phyloP scores from a whole-genome alignment of 2,329 filamentous ascomycete genomes.

The Aspergillus sp. region DNA sequence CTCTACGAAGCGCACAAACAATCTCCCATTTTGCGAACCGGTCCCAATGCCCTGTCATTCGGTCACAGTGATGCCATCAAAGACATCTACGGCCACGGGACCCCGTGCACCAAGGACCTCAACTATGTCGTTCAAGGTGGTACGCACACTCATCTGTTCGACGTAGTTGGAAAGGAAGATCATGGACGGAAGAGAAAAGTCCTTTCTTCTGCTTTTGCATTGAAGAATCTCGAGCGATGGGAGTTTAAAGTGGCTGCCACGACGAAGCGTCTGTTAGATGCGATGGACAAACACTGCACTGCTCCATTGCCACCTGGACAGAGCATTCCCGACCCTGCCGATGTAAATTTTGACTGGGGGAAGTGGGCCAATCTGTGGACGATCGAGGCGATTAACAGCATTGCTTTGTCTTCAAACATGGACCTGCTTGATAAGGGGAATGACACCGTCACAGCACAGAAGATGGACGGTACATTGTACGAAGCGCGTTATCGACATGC shows the following conservation, averaged over 20 bases:
- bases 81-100: slow-evolving; percentile 37
- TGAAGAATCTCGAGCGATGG: slow-evolving; percentile 38
- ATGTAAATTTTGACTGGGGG: slow-evolving; percentile 46
- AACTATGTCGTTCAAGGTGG: slow-evolving; percentile 26
- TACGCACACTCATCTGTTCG: slow-evolving; percentile 29
- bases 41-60: slow-evolving; percentile 16
- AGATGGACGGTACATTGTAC: slow-evolving; percentile 40
- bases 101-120: slow-evolving; percentile 30
- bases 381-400: slow-evolving; percentile 51
- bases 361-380: slow-evolving; percentile 51
- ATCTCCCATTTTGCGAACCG: slow-evolving; percentile 38
- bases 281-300: slow-evolving; percentile 41
- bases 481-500: slow-evolving; percentile 44
- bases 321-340: slow-evolving; percentile 23
- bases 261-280: slow-evolving; percentile 36
- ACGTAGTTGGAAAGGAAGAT: slow-evolving; percentile 35
- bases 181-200: slow-evolving; percentile 37
- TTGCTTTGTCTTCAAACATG: slow-evolving; percentile 45
- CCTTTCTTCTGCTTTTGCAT: slow-evolving; percentile 33
- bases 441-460: slow-evolving; percentile 38
- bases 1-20: slow-evolving; percentile 41
- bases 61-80: slow-evolving; percentile 13
- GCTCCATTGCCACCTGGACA: slow-evolving; percentile 18
- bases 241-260: slow-evolving; percentile 48
- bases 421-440: slow-evolving; percentile 46